phyloP scores from a whole-genome alignment of 345 rosid species.

The Turritis glabra region DNA sequence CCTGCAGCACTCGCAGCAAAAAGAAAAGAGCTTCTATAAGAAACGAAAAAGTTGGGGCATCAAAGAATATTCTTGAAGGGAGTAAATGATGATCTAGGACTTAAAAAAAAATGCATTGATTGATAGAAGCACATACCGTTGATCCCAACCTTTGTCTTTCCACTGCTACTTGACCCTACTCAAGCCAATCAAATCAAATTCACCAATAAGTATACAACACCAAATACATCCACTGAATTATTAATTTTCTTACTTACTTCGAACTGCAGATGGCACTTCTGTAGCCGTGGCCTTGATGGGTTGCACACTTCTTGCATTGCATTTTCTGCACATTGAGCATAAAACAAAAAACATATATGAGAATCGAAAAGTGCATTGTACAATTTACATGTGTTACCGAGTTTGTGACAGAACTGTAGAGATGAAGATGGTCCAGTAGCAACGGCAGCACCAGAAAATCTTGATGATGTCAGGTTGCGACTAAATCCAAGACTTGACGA shows the following conservation, averaged over 20 bases:
- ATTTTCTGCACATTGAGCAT: slow-evolving; percentile 42
- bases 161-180: slow-evolving; percentile 54
- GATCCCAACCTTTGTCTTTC: slow-evolving; percentile 83
- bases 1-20: slow-evolving; percentile 48
- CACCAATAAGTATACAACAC: slow-evolving; percentile 24
- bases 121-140: slow-evolving; percentile 59
- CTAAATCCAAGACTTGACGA: slow-evolving; percentile 45
- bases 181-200: slow-evolving; percentile 34
- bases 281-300: slow-evolving; percentile 86
- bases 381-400: not conserved
- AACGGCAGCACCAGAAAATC: too few species aligned
- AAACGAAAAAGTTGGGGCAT: not conserved
- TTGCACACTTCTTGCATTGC: slow-evolving; percentile 48
- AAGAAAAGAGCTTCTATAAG: slow-evolving; percentile 4
- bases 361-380: not conserved
- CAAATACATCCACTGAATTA: slow-evolving; percentile 6
- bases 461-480: slow-evolving; percentile 43
- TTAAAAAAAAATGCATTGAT: not conserved
- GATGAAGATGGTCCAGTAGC: too few species aligned
- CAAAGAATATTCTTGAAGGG: not conserved
- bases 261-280: slow-evolving; percentile 59
- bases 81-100: slow-evolving; percentile 6
- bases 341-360: not conserved
- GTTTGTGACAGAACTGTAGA: slow-evolving; percentile 57
- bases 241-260: slow-evolving; percentile 45